Conservation (phyloP, 176 grass and related monocot species). For the Juncus effusus region DNA sequence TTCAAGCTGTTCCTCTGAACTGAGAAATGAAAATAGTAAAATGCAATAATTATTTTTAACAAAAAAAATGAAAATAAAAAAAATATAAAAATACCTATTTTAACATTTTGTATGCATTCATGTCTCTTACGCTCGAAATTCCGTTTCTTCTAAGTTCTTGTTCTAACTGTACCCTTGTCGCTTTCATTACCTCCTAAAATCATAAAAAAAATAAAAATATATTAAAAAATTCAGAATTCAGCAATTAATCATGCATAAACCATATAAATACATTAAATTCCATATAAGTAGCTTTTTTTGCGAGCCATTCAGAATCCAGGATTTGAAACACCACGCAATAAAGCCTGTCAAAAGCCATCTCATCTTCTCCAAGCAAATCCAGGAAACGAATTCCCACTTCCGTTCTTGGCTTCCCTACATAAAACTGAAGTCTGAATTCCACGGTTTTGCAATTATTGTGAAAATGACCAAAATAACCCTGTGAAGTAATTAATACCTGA, state of each 20-base stretch:
- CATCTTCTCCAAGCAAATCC: constrained; percentile 55
- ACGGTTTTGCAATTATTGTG: constrained; percentile 5
- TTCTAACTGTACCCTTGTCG: constrained; percentile 56
- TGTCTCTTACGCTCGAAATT: constrained; percentile 46
- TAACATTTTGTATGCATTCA: constrained; percentile 57
- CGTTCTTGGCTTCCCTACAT: constrained; percentile 45
- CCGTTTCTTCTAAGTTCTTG: constrained; percentile 43
- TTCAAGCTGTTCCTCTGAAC: too few relatives aligned
- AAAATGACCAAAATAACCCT: background rate
- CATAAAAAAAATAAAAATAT: constrained; percentile 22
- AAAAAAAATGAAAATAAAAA: too few relatives aligned
- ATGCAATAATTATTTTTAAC: too few relatives aligned
- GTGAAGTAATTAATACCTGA: constrained; percentile 38
- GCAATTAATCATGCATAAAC: background rate
- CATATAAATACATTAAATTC: constrained; percentile 69
- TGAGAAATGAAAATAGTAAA: too few relatives aligned
- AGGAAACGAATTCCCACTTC: constrained; percentile 59
- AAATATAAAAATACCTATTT: constrained; percentile 29
- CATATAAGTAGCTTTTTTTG: constrained; percentile 72
- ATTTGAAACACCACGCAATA: constrained; percentile 72
- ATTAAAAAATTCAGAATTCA: background rate
- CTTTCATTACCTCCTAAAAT: constrained; percentile 74
- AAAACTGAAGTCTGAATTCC: background rate
- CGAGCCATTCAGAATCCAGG: constrained; percentile 74
- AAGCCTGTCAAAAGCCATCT: constrained; percentile 75